Evolutionary conservation across 805 yeast species (phyloP).

Genomic region (Maudiozyma barnettii): DNA sequence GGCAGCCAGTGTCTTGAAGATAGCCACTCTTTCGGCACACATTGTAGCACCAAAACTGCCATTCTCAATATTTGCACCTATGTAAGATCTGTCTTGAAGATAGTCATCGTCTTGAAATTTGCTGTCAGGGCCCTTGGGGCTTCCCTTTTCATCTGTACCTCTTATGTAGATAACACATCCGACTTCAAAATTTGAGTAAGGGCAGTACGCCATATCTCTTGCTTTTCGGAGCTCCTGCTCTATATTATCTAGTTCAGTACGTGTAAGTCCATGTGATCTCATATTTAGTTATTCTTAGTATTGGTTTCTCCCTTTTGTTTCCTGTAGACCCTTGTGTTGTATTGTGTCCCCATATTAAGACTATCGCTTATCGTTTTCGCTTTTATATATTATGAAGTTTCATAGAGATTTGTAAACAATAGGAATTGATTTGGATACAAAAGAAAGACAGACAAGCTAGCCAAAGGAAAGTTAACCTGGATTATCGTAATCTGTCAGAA

Average conservation of each 20-base stretch:
- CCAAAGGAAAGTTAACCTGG: too few relatives aligned
- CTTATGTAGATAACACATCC: conserved; percentile 63
- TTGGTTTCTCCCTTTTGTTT: background rate
- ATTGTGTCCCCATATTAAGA: too few relatives aligned
- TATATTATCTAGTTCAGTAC: conserved; percentile 19
- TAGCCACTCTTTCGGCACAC: conserved; percentile 69
- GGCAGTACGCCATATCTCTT: conserved; percentile 37
- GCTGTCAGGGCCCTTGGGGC: too few relatives aligned
- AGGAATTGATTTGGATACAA: too few relatives aligned
- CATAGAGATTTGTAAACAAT: too few relatives aligned
- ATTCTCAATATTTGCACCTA: conserved; percentile 88
- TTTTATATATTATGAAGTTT: too few relatives aligned
- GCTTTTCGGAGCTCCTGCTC: conserved; percentile 29
- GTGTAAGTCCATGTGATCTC: conserved; percentile 6
- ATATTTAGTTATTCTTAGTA: background rate
- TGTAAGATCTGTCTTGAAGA: conserved; percentile 37
- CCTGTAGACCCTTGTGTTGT: too few relatives aligned
- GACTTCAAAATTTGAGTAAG: conserved; percentile 46
- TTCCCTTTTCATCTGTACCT: conserved; percentile 1
- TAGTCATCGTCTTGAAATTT: background rate
- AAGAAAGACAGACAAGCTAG: too few relatives aligned
- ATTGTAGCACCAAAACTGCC: conserved; percentile 78
- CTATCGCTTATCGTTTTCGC: too few relatives aligned
- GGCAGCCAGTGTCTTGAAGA: conserved; percentile 39
- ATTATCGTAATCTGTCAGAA: too few relatives aligned